Conservation (phyloP, 768 basidiomycete genomes). For the Tylopilus vinaceipallidus region DNA sequence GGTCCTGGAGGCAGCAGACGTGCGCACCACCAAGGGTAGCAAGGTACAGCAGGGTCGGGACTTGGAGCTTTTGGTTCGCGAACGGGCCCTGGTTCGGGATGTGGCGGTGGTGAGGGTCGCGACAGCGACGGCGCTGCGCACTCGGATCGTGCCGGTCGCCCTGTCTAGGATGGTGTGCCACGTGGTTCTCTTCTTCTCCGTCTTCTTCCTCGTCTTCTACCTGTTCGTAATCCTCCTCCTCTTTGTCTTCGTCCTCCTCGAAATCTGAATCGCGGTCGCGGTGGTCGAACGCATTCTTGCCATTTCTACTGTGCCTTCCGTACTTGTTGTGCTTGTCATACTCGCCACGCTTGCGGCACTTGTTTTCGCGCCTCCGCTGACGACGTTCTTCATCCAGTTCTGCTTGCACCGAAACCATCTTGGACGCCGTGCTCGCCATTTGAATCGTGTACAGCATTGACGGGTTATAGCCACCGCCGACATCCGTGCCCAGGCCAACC, state of each 20-base stretch:
- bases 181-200: neutral
- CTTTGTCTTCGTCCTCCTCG: neutral
- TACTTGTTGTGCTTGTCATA: neutral
- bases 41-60: conserved; percentile 76
- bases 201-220: neutral
- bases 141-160: neutral
- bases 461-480: conserved; percentile 78
- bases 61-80: conserved; percentile 56
- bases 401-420: conserved; percentile 57
- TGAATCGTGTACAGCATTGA: conserved; percentile 78
- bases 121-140: neutral
- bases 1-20: conserved; percentile 65
- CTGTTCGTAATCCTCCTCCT: no score
- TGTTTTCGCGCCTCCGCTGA: neutral
- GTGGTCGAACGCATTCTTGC: neutral
- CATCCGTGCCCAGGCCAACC: conserved; percentile 92
- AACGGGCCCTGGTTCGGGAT: conserved; percentile 30
- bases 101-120: neutral
- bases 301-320: neutral
- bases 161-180: neutral
- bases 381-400: conserved; percentile 17
- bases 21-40: conserved; percentile 88
- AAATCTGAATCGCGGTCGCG: neutral
- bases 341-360: neutral
- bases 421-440: conserved; percentile 75